Base-by-base conservation (phyloP, 2,329 filamentous ascomycete genomes). In the Fusarium sp. region DNA sequence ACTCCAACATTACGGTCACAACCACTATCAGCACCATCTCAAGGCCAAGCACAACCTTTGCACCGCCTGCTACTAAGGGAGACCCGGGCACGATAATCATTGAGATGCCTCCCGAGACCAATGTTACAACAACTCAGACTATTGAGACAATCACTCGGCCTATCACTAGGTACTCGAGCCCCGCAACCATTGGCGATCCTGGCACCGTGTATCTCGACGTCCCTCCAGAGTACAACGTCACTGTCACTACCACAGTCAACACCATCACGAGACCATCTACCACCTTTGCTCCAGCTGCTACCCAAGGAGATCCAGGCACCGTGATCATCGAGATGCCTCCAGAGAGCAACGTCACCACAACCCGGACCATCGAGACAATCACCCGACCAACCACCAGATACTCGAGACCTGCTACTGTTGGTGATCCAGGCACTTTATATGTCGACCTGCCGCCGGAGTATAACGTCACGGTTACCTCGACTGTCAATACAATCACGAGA, bases 401-500 rank as follows among this genome's bases (percentile, higher is more conserved):
- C n/a, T 50, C 44, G 3, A 41, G 28, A 15, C 45, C 55, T 5
- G 40, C n/a, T 6, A 35, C 32, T 4, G 6, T 43, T 15, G 58
- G 58, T 13, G 58, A 61, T 12, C 58, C 58, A 6, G 55, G 55
- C 12, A 61, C 58, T 5, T 25, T 61, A 7, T 49, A 55, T 34
- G 15, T 61, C 5, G 55, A 61, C 13, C n/a, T 54, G 6, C 57
- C 57, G 6, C 53, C 59, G 2, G 41, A 62, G 13, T 61, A 49
- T 15, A 62, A 62, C 19, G 58, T 62, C n/a, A 62, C 58, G 5
- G 28, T 62, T 8, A 61, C 58, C 5, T 38, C 53, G n/a, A 25
- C 25, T 7, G 13, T 40, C 22, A 25, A 11, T 26, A 59, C 40
- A 1, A 53, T 62, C 9, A 62, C 38, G 9, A 40, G 38, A 1